Conservation (phyloP, 805 yeast species). For the Zygotorulaspora chibaensis region DNA sequence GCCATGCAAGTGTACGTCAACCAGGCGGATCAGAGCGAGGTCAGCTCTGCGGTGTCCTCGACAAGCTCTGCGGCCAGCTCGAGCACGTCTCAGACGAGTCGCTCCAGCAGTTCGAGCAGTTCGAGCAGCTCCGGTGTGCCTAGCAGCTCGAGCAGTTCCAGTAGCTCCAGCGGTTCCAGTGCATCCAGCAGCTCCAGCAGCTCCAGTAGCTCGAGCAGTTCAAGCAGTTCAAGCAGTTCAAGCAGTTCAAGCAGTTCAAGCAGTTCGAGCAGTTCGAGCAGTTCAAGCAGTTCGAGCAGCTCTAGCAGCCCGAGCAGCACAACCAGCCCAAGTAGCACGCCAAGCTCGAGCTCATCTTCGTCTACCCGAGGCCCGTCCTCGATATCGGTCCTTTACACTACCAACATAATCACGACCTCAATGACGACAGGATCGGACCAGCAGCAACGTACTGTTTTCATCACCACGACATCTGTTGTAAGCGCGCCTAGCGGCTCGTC, state of each 20-base stretch:
- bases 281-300: slow-evolving; percentile 4
- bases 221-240: slow-evolving; percentile 3
- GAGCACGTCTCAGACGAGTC: slow-evolving; percentile 1
- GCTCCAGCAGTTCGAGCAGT: slow-evolving; percentile 18
- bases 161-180: not conserved
- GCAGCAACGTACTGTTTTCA: slow-evolving; percentile 20
- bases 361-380: slow-evolving; percentile 16
- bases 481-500: slow-evolving; percentile 12
- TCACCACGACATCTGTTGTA: slow-evolving; percentile 29
- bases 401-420: slow-evolving; percentile 25
- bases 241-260: slow-evolving; percentile 5
- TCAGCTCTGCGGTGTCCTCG: not conserved
- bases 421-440: slow-evolving; percentile 21
- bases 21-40: slow-evolving; percentile 18
- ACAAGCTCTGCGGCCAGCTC: not conserved
- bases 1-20: slow-evolving; percentile 45
- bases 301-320: slow-evolving; percentile 2
- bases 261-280: slow-evolving; percentile 3
- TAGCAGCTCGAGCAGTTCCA: not conserved
- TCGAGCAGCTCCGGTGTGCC: slow-evolving; percentile 2
- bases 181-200: slow-evolving; percentile 2
- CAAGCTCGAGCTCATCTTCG: slow-evolving; percentile 8
- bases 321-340: slow-evolving; percentile 1
- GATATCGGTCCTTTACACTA: slow-evolving; percentile 21
- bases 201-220: slow-evolving; percentile 4